These are phyloP conservation scores for Phytophthora syringae DNA, from an alignment of 352 stramenopile species.

Conservation along the genomic window DNA sequence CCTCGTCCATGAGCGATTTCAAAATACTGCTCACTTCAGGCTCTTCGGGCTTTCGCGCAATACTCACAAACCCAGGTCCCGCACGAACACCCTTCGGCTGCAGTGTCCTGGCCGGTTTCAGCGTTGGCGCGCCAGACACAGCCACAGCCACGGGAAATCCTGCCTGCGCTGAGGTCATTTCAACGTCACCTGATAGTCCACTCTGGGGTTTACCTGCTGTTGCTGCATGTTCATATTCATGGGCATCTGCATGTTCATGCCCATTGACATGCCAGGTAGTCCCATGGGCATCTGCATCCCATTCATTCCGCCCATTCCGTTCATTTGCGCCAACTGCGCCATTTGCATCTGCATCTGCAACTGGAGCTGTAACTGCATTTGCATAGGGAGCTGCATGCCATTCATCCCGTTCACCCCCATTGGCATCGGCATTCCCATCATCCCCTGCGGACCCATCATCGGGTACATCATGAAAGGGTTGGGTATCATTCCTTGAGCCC, in stretches of 20 bases:
- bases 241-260: constrained; percentile 58
- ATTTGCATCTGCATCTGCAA: constrained; percentile 47
- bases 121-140: constrained; percentile 10
- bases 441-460: constrained; percentile 65
- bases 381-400: constrained; percentile 41
- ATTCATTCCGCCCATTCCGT: constrained; percentile 45
- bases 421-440: constrained; percentile 60
- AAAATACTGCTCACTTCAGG: constrained; percentile 86
- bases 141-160: constrained; percentile 9
- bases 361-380: constrained; percentile 39
- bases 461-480: constrained; percentile 87
- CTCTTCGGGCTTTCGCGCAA: constrained; percentile 82
- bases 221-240: constrained; percentile 46
- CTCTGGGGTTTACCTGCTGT: constrained; percentile 44
- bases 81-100: constrained; percentile 54
- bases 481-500: constrained; percentile 71
- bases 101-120: constrained; percentile 43
- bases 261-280: constrained; percentile 43
- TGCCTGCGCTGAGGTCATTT: constrained; percentile 28
- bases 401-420: constrained; percentile 46
- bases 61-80: constrained; percentile 70
- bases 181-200: constrained; percentile 34
- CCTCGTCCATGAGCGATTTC: constrained; percentile 88
- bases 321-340: constrained; percentile 55
- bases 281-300: constrained; percentile 64